phyloP scores from a whole-genome alignment of 2,329 filamentous ascomycete species.

The Pseudogymnoascus sp. region DNA sequence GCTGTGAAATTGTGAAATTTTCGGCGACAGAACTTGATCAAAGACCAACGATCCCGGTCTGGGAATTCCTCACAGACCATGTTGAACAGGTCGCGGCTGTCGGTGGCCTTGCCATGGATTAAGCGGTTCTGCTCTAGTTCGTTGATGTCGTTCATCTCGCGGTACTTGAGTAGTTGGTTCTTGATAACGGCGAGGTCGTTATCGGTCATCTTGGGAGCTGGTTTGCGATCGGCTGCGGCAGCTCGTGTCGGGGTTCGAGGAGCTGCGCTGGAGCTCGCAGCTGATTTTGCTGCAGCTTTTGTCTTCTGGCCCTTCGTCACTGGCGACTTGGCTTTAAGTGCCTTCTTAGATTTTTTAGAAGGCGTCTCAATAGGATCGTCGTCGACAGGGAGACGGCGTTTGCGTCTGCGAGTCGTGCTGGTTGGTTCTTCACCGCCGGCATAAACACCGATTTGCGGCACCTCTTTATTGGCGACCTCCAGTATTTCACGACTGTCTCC shows the following conservation, averaged over 20 bases:
- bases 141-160: slow-evolving; percentile 34
- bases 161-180: slow-evolving; percentile 34
- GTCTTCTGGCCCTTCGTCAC: neutral
- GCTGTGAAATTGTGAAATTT: slow-evolving; percentile 57
- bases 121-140: slow-evolving; percentile 41
- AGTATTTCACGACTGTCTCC: neutral
- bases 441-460: neutral
- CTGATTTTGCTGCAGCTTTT: neutral
- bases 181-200: slow-evolving; percentile 12
- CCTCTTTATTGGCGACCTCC: neutral
- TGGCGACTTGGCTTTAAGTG: neutral
- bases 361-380: neutral
- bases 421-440: neutral
- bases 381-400: slow-evolving; percentile 17
- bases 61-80: slow-evolving; percentile 40
- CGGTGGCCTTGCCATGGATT: slow-evolving; percentile 28
- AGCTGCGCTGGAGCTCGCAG: neutral
- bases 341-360: neutral
- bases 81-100: slow-evolving; percentile 41
- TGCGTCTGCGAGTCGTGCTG: slow-evolving; percentile 13
- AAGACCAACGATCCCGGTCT: slow-evolving; percentile 41
- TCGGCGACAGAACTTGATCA: slow-evolving; percentile 49
- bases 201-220: neutral
- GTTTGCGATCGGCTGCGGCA: neutral
- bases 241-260: neutral